Percentiles rank a stretch among this genome's conserved stretches.
These are phyloP conservation scores for Chaetomium fimeti DNA, from an alignment of 495 filamentous ascomycete genomes.

Conservation along the genomic window DNA sequence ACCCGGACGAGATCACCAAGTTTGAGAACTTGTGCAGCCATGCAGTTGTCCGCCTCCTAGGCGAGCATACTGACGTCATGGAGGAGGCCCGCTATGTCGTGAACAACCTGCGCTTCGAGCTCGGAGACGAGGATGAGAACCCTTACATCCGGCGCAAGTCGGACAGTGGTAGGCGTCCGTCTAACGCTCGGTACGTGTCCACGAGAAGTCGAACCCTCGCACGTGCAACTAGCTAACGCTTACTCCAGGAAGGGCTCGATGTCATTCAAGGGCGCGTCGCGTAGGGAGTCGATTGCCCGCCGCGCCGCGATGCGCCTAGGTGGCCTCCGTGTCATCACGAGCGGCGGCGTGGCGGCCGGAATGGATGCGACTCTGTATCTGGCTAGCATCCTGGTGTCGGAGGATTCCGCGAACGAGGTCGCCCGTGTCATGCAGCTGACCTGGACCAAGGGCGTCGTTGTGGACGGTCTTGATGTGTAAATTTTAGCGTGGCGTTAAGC, in stretches of 20 bases:
- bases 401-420: conserved; percentile 66
- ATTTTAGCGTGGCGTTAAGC: conserved; percentile 24
- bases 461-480: conserved; percentile 73
- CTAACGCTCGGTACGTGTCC: conserved; percentile 55
- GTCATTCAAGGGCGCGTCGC: conserved; percentile 62
- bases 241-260: conserved; percentile 61
- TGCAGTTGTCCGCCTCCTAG: conserved; percentile 54
- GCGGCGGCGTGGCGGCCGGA: conserved; percentile 71
- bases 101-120: conserved; percentile 74
- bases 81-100: conserved; percentile 75
- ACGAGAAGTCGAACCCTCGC: no score
- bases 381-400: conserved; percentile 67
- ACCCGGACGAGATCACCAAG: conserved; percentile 58
- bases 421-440: conserved; percentile 66
- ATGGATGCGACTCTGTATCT: conserved; percentile 77
- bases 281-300: conserved; percentile 66
- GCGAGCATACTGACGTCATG: conserved; percentile 68
- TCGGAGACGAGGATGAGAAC: conserved; percentile 71
- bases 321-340: conserved; percentile 72
- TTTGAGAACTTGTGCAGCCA: conserved; percentile 69
- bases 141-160: conserved; percentile 69
- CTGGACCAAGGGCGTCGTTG: conserved; percentile 68
- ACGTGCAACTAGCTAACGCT: conserved; percentile 14
- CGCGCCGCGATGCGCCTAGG: conserved; percentile 64
- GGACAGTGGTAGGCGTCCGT: conserved; percentile 56